Evolutionary conservation across 2,329 filamentous ascomycete genomes (phyloP).

Genomic region (Stagonosporopsis chrysanthemi): DNA sequence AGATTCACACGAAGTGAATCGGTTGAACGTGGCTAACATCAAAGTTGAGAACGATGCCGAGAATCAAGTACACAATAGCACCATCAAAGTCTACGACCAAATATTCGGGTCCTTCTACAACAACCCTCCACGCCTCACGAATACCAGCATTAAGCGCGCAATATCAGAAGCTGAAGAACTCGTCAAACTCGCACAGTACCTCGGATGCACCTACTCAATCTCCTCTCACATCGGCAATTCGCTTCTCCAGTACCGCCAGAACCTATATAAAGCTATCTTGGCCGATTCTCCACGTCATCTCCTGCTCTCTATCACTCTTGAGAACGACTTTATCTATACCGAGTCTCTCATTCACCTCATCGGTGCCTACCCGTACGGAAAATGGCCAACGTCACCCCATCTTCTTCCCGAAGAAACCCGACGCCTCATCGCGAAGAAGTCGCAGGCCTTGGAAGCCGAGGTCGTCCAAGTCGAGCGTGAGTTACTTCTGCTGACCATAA

Average conservation of each 20-base stretch:
- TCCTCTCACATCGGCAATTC: slow-evolving; percentile 32
- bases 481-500: slow-evolving; percentile 35
- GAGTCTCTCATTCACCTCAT: slow-evolving; percentile 49
- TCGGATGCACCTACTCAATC: slow-evolving; percentile 33
- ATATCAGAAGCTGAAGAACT: slow-evolving; percentile 31
- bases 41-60: not conserved
- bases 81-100: slow-evolving; percentile 7
- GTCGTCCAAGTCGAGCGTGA: slow-evolving; percentile 20
- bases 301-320: slow-evolving; percentile 35
- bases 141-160: slow-evolving; percentile 24
- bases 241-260: slow-evolving; percentile 33
- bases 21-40: not conserved
- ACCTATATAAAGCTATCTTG: slow-evolving; percentile 41
- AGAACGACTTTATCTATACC: slow-evolving; percentile 43
- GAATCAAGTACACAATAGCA: not conserved
- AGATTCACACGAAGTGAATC: not conserved
- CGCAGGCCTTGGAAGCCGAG: slow-evolving; percentile 21
- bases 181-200: slow-evolving; percentile 31
- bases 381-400: slow-evolving; percentile 14
- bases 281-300: slow-evolving; percentile 45
- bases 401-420: slow-evolving; percentile 17
- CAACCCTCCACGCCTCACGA: slow-evolving; percentile 3
- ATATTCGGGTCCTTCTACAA: slow-evolving; percentile 42
- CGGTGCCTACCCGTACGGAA: slow-evolving; percentile 36
- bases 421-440: slow-evolving; percentile 16